Evolutionary conservation across 371 early-diverging fungal species (phyloP).

Genomic region (Mucor plumbeus): DNA sequence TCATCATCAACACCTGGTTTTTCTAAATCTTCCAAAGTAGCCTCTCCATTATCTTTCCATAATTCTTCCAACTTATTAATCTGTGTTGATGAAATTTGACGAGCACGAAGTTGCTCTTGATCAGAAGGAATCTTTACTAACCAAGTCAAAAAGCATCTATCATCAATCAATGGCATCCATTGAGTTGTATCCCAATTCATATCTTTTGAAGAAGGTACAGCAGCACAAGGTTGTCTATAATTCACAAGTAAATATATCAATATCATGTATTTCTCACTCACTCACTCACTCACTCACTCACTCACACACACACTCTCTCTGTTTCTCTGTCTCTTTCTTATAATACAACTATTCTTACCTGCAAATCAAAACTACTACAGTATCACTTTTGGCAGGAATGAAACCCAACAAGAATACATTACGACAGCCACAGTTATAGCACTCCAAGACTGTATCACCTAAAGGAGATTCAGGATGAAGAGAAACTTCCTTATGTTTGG

Average conservation of each 20-base stretch:
- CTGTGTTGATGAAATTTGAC: constrained; percentile 84
- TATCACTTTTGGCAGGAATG: constrained; percentile 97
- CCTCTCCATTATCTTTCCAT: constrained; percentile 85
- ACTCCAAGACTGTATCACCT: constrained; percentile 94
- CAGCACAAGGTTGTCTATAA: constrained; percentile 89
- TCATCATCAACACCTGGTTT: constrained; percentile 88
- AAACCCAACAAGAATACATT: constrained; percentile 98
- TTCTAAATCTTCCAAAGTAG: constrained; percentile 85
- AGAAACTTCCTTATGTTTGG: constrained; percentile 93
- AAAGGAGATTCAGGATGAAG: constrained; percentile 91
- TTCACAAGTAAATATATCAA: not conserved
- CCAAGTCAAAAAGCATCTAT: constrained; percentile 94
- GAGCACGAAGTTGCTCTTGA: constrained; percentile 84
- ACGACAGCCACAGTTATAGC: constrained; percentile 95
- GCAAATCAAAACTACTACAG: constrained; percentile 96
- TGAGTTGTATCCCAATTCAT: constrained; percentile 96
- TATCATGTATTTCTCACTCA: too few species aligned
- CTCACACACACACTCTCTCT: too few species aligned
- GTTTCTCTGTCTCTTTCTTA: too few species aligned
- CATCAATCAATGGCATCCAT: constrained; percentile 97
- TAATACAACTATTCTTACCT: constrained; percentile 56
- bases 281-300: too few species aligned
- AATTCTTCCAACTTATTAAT: constrained; percentile 90
- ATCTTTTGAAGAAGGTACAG: constrained; percentile 88
- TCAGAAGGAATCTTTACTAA: constrained; percentile 91